Evolutionary conservation across 306 rosid species (phyloP).

Genomic region (Arachis stenosperma): DNA sequence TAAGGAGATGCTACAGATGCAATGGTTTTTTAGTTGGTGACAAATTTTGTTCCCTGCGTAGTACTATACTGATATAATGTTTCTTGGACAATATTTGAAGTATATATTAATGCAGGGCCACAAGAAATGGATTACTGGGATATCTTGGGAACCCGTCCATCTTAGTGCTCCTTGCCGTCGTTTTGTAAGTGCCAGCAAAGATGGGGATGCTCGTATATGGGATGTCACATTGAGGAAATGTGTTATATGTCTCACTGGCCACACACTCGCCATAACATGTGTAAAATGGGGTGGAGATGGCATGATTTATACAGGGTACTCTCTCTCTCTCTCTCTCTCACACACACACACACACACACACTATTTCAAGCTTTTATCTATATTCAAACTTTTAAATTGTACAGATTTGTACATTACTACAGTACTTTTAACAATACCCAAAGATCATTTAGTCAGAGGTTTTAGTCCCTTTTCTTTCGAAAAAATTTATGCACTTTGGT

Average conservation of each 20-base stretch:
- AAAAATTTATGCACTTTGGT: background rate
- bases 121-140: constrained; percentile 94
- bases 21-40: constrained; percentile 9
- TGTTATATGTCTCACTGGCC: constrained; percentile 78
- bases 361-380: background rate
- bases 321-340: constrained; percentile 1
- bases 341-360: background rate
- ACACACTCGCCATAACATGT: constrained; percentile 87
- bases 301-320: constrained; percentile 87
- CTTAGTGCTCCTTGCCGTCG: constrained; percentile 85
- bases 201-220: constrained; percentile 99
- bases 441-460: constrained; percentile 4
- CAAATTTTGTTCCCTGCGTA: constrained; percentile 1
- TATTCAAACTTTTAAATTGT: background rate
- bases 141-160: constrained; percentile 98
- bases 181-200: constrained; percentile 95
- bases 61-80: background rate
- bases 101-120: constrained; percentile 66
- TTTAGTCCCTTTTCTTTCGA: background rate
- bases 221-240: constrained; percentile 69
- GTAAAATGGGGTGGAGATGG: constrained; percentile 99
- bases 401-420: constrained; percentile 1
- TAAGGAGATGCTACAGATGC: constrained; percentile 12
- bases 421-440: background rate
- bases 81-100: constrained; percentile 10